Conservation (phyloP, 495 filamentous ascomycete genomes). For the Aspergillus nanangensis region DNA sequence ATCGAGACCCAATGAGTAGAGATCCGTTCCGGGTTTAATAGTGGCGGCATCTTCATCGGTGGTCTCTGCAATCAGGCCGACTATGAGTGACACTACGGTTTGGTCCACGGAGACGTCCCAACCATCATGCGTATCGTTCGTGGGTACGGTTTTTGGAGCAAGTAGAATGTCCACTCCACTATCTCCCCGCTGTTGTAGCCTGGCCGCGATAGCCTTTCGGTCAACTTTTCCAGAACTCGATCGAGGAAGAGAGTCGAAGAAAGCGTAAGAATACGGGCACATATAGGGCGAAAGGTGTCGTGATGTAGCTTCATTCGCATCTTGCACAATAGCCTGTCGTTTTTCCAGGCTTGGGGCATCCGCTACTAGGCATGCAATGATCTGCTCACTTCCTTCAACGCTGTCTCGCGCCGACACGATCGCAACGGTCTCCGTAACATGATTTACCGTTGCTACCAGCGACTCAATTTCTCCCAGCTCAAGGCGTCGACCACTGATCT, state of each 20-base stretch:
- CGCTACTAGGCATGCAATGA: constrained; percentile 19
- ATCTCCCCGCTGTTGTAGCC: constrained; percentile 1
- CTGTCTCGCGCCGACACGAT: constrained; percentile 13
- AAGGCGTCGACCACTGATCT: constrained; percentile 85
- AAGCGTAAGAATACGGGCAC: constrained; percentile 17
- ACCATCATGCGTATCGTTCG: constrained; percentile 1
- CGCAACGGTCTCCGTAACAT: constrained; percentile 16
- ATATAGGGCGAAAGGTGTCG: constrained; percentile 15
- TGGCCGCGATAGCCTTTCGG: constrained; percentile 17
- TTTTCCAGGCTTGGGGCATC: constrained; percentile 14
- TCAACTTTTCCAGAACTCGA: constrained; percentile 24
- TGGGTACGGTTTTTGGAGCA: not conserved
- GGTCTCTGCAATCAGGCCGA: constrained; percentile 41
- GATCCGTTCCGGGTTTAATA: constrained; percentile 48
- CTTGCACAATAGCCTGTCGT: constrained; percentile 26
- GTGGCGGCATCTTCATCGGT: constrained; percentile 32
- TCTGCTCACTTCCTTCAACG: constrained; percentile 16
- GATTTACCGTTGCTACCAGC: constrained; percentile 13
- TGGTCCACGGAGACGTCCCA: constrained; percentile 3
- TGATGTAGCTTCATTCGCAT: constrained; percentile 41
- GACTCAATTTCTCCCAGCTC: constrained; percentile 83
- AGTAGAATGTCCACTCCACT: constrained; percentile 1
- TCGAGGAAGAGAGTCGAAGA: constrained; percentile 17
- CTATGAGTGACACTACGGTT: constrained; percentile 2
- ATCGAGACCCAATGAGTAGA: constrained; percentile 74